phyloP scores from a whole-genome alignment of 306 rosid species.

The Trichosanthes cucumerina region DNA sequence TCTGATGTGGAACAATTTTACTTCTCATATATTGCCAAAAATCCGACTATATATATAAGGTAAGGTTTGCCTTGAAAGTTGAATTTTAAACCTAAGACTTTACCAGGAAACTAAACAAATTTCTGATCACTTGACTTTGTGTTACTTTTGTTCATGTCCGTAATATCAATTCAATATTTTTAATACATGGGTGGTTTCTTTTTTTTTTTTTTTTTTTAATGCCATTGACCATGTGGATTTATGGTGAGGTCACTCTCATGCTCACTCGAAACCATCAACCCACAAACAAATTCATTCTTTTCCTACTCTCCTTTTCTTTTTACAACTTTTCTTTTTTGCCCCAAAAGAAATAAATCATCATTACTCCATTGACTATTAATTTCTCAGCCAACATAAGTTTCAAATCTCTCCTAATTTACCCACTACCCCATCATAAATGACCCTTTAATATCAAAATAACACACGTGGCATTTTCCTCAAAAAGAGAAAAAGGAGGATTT shows the following conservation, averaged over 20 bases:
- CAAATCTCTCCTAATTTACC: conserved; percentile 3
- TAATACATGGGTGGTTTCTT: too few species aligned
- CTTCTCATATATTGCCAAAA: too few species aligned
- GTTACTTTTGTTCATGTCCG: not conserved
- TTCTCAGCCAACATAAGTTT: not conserved
- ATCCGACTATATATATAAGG: too few species aligned
- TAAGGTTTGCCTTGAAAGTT: too few species aligned
- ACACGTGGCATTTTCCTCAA: not conserved
- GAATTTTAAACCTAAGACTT: too few species aligned
- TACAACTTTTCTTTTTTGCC: not conserved
- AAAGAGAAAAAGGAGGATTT: not conserved
- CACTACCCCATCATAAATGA: not conserved
- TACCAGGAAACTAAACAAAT: too few species aligned
- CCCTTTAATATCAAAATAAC: not conserved
- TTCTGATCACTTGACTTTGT: too few species aligned
- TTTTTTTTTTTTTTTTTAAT: not conserved
- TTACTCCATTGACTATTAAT: not conserved
- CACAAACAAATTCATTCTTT: not conserved
- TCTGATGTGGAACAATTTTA: too few species aligned
- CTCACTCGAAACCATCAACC: not conserved
- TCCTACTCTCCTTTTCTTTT: not conserved
- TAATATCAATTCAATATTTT: not conserved
- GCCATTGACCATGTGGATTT: not conserved
- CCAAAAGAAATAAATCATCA: not conserved
- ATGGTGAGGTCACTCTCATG: conserved; percentile 5